Evolutionary conservation across 352 stramenopile genomes (phyloP), one percentile per base, ranked within the genome.

Genomic region (Pythium diclinum): DNA sequence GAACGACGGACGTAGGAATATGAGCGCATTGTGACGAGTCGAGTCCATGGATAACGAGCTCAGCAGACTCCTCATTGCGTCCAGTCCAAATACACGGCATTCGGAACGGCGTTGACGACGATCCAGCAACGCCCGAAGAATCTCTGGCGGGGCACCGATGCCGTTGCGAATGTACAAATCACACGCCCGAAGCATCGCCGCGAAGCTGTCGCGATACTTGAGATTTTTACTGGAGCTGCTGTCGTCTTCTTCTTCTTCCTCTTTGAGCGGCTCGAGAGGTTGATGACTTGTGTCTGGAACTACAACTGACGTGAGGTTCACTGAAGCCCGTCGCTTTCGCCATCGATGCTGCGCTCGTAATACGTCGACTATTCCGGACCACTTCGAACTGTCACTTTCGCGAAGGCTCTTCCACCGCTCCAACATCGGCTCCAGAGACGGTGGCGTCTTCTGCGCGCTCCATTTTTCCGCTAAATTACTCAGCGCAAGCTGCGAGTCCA

Each of bases 401-500:
- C 78, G 64, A 30, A 96, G 47, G 9, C 76, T 90, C 69, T 87
- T 87, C 87, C 87, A 96, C 10, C 87, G 73, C 56, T 96, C 87
- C 32, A 94, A 76, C 85, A 96, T 94, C 9, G 87, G 87, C 42
- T 96, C 81, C 32, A 96, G 63, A 1, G 81, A 92, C 14, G 87
- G 87, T 30, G 84, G 85, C 1, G 87, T 92, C 48, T 89, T 91
- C 51, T 94, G 80, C 2, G 85, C 61, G 58, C 83, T 92, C 87
- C 87, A 95, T 36, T 95, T 95, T 49, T 95, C 85, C 10, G 87
- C 87, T 33, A 95, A 65, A 52, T 95, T 91, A 42, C 83, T 89
- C 1, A 95, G 65, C 1, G 87, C 87, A 28, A 83, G 55, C 40
- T 94, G 85, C 0, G 87, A 95, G 49, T 92, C 81, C 3, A 76